A percentile compares a stretch with the other conserved stretches of the same genome.
Evolutionary conservation across 805 yeast species (phyloP).

Genomic region (Kurtzmaniella fragi): DNA sequence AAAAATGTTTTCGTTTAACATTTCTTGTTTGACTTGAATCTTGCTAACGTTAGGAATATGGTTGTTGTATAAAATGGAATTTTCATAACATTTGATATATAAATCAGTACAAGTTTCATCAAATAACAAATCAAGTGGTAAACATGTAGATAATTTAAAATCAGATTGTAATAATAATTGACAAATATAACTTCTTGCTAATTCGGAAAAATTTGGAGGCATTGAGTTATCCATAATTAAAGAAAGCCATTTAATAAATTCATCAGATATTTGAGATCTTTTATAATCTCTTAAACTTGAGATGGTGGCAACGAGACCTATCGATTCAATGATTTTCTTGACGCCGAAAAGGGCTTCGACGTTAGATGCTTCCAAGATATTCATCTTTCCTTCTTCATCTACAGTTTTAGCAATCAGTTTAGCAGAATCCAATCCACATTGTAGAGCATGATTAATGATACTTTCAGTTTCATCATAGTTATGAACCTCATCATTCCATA

Average conservation of each 20-base stretch:
- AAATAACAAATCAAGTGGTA: constrained; percentile 18
- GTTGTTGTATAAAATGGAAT: constrained; percentile 27
- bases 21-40: constrained; percentile 10
- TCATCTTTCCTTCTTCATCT: constrained; percentile 46
- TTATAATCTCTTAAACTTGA: constrained; percentile 45
- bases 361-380: constrained; percentile 31
- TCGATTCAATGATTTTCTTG: constrained; percentile 35
- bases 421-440: constrained; percentile 21
- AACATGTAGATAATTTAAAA: constrained; percentile 25
- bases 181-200: constrained; percentile 35
- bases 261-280: constrained; percentile 43
- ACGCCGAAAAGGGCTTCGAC: constrained; percentile 22
- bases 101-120: constrained; percentile 7
- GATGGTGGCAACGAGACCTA: constrained; percentile 55
- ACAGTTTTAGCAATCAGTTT: constrained; percentile 37
- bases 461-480: constrained; percentile 50
- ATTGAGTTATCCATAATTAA: constrained; percentile 21
- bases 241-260: constrained; percentile 48
- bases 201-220: constrained; percentile 33
- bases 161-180: constrained; percentile 36
- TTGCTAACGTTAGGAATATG: constrained; percentile 19
- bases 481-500: constrained; percentile 82
- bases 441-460: constrained; percentile 37
- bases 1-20: constrained; percentile 9
- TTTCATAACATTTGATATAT: constrained; percentile 21